phyloP scores from a whole-genome alignment of 2,329 filamentous ascomycete genomes.

The Coniochaeta sp. region DNA sequence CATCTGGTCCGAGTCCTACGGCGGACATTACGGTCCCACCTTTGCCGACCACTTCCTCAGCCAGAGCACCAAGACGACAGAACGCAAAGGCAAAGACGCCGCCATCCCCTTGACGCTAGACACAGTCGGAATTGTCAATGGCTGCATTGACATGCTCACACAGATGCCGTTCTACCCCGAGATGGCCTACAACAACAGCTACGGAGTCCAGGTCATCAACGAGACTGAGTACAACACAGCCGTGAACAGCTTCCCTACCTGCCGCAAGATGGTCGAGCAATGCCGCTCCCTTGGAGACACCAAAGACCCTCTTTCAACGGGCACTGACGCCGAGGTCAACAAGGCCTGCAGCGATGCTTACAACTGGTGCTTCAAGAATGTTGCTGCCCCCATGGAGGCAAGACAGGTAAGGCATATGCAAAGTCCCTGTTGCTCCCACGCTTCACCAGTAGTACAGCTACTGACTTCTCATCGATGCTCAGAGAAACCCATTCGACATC shows the following conservation, averaged over 20 bases:
- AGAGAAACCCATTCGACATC: slow-evolving; percentile 48
- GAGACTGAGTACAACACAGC: slow-evolving; percentile 10
- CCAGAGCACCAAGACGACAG: slow-evolving; percentile 45
- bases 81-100: slow-evolving; percentile 27
- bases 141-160: slow-evolving; percentile 40
- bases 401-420: slow-evolving; percentile 4
- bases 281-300: slow-evolving; percentile 8
- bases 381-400: slow-evolving; percentile 5
- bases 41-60: slow-evolving; percentile 48
- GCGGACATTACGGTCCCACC: slow-evolving; percentile 52
- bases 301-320: slow-evolving; percentile 9
- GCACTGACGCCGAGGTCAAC: slow-evolving; percentile 12
- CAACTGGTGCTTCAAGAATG: slow-evolving; percentile 9
- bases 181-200: slow-evolving; percentile 37
- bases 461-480: background rate
- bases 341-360: slow-evolving; percentile 10
- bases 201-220: slow-evolving; percentile 19
- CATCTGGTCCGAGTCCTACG: slow-evolving; percentile 48
- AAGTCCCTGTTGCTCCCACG: too few species aligned
- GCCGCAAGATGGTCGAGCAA: slow-evolving; percentile 6
- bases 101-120: slow-evolving; percentile 34
- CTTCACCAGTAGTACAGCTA: too few species aligned
- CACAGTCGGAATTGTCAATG: slow-evolving; percentile 50
- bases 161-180: slow-evolving; percentile 36
- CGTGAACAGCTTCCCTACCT: slow-evolving; percentile 10